phyloP scores from a whole-genome alignment of 1,284 basidiomycete genomes.

The Pyrrhoderma noxium region DNA sequence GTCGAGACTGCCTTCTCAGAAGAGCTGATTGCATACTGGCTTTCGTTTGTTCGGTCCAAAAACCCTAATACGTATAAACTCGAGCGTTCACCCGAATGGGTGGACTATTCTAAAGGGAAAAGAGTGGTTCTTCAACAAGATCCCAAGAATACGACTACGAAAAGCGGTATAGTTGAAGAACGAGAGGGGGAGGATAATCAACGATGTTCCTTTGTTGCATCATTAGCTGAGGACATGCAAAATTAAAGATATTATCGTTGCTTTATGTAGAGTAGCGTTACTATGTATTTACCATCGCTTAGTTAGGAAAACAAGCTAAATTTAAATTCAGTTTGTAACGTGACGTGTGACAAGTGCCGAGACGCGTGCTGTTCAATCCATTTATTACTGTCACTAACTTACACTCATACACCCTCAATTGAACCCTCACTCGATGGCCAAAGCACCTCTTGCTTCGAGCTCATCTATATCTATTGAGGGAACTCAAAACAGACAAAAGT shows the following conservation, averaged over 20 bases:
- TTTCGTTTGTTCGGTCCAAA: constrained; percentile 48
- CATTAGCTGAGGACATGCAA: constrained; percentile 28
- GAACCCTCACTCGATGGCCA: no score
- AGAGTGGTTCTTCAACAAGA: constrained; percentile 43
- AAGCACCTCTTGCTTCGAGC: neutral
- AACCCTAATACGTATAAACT: constrained; percentile 48
- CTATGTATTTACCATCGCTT: no score
- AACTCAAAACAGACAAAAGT: neutral
- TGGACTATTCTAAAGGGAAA: constrained; percentile 7
- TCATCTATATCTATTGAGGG: neutral
- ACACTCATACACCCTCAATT: no score
- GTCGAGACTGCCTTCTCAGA: constrained; percentile 41
- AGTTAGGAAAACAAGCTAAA: no score
- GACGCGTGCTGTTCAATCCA: no score
- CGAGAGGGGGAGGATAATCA: constrained; percentile 32
- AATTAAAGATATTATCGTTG: constrained; percentile 24
- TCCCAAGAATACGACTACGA: constrained; percentile 23
- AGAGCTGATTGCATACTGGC: constrained; percentile 54
- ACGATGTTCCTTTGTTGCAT: constrained; percentile 32
- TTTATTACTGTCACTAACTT: no score
- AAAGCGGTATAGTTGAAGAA: constrained; percentile 40
- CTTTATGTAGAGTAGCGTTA: neutral
- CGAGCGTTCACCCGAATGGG: constrained; percentile 32
- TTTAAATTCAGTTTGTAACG: neutral
- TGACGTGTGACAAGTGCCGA: no score